Percentiles rank a stretch among this genome's conserved stretches.
Conservation (phyloP, 1,284 basidiomycete species). For the Ganoderma multipileum region DNA sequence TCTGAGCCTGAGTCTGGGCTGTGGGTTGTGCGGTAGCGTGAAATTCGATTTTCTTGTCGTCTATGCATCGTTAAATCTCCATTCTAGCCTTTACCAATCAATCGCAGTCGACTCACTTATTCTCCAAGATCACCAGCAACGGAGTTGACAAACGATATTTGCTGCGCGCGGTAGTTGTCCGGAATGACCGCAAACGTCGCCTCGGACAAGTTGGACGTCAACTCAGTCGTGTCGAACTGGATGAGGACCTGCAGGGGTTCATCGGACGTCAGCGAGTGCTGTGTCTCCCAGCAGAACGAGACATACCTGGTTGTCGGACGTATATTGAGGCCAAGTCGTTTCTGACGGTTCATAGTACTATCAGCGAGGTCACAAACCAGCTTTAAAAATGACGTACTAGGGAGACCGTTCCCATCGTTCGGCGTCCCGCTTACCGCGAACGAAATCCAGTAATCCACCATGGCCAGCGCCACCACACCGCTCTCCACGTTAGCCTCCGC, state of each 20-base stretch:
- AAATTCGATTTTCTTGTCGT: not conserved
- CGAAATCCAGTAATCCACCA: conserved; percentile 62
- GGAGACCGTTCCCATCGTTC: conserved; percentile 52
- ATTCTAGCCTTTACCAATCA: not conserved
- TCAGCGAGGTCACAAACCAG: not conserved
- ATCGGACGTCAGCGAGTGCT: not conserved
- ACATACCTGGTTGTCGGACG: conserved; percentile 17
- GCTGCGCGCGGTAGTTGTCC: conserved; percentile 24
- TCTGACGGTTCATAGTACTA: conserved; percentile 9
- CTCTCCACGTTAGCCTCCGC: conserved; percentile 35
- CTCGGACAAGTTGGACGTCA: conserved; percentile 4
- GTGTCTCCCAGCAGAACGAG: not conserved
- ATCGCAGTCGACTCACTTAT: not conserved
- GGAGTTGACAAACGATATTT: conserved; percentile 29
- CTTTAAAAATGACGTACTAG: conserved; percentile 38
- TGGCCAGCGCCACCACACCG: conserved; percentile 42
- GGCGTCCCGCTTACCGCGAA: conserved; percentile 55
- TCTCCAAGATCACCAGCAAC: not conserved
- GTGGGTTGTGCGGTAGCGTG: too few species aligned
- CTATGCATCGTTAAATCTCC: not conserved
- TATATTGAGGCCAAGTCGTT: conserved; percentile 31
- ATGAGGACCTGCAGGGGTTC: conserved; percentile 20
- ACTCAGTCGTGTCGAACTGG: conserved; percentile 19
- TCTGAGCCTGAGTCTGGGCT: too few species aligned
- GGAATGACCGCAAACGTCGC: conserved; percentile 22